Evolutionary conservation across 2,329 filamentous ascomycete genomes (phyloP).

Genomic region (Pyrenochaeta sp.): DNA sequence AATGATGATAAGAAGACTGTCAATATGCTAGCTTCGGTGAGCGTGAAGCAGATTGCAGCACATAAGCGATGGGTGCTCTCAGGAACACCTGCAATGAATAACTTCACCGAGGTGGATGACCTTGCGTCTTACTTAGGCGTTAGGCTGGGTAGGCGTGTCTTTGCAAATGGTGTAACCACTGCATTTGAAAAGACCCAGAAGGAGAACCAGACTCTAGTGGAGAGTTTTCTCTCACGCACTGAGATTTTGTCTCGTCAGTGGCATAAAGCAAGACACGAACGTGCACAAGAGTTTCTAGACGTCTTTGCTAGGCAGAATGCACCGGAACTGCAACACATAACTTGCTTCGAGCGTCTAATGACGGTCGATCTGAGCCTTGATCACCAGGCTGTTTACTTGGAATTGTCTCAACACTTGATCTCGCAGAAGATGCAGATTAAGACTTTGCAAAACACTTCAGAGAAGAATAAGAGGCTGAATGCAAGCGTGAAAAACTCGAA

Average conservation of each 20-base stretch:
- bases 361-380: slow-evolving; percentile 54
- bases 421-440: slow-evolving; percentile 58
- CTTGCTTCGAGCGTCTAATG: slow-evolving; percentile 53
- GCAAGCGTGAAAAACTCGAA: slow-evolving; percentile 55
- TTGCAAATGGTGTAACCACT: slow-evolving; percentile 55
- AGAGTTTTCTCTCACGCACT: slow-evolving; percentile 63
- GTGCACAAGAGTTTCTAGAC: slow-evolving; percentile 64
- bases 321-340: slow-evolving; percentile 46
- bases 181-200: slow-evolving; percentile 52
- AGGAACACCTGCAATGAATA: slow-evolving; percentile 65
- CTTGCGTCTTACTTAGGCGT: slow-evolving; percentile 65
- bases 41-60: slow-evolving; percentile 56
- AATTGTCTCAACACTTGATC: slow-evolving; percentile 62
- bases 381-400: slow-evolving; percentile 62
- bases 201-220: slow-evolving; percentile 52
- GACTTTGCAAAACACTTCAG: slow-evolving; percentile 47
- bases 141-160: slow-evolving; percentile 62
- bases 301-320: slow-evolving; percentile 57
- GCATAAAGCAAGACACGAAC: slow-evolving; percentile 59
- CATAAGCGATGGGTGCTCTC: slow-evolving; percentile 68
- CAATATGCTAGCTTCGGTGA: slow-evolving; percentile 34
- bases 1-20: slow-evolving; percentile 45
- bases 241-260: slow-evolving; percentile 59
- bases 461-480: slow-evolving; percentile 52
- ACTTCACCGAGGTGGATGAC: slow-evolving; percentile 66